Percentiles rank a stretch among this genome's conserved stretches.
These are phyloP conservation scores for Deinandra increscens DNA, from an alignment of 129 eudicot genomes.

Conservation along the genomic window DNA sequence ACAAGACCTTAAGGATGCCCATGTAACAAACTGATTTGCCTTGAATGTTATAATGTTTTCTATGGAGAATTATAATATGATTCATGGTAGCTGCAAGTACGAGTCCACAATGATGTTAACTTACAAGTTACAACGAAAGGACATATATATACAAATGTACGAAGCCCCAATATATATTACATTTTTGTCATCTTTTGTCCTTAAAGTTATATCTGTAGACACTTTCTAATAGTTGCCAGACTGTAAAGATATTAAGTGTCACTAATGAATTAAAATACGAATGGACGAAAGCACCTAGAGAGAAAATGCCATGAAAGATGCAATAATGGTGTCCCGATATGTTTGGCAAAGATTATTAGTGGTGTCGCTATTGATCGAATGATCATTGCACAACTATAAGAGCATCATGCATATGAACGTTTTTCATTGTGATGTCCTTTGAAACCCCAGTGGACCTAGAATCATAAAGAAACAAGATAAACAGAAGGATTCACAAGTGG, in stretches of 20 bases:
- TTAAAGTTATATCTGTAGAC: slow-evolving; percentile 9
- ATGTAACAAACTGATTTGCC: slow-evolving; percentile 4
- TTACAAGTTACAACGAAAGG: neutral
- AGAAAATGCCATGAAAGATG: slow-evolving; percentile 32
- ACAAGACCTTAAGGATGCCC: neutral
- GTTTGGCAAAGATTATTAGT: slow-evolving; percentile 40
- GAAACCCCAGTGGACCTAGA: slow-evolving; percentile 35
- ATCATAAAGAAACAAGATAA: slow-evolving; percentile 35
- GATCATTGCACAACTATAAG: slow-evolving; percentile 34
- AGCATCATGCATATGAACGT: slow-evolving; percentile 29
- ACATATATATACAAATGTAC: slow-evolving; percentile 16
- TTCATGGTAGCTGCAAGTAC: slow-evolving; percentile 8
- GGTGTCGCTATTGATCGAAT: slow-evolving; percentile 34
- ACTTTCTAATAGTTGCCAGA: slow-evolving; percentile 9
- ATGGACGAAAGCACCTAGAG: slow-evolving; percentile 27
- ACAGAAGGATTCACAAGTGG: slow-evolving; percentile 40
- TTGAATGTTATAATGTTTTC: neutral
- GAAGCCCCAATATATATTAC: neutral
- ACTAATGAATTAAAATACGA: neutral
- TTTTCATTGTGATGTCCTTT: slow-evolving; percentile 29
- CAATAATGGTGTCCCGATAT: slow-evolving; percentile 46
- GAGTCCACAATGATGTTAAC: slow-evolving; percentile 12
- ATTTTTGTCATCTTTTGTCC: slow-evolving; percentile 1
- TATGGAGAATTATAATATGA: neutral
- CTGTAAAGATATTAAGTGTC: slow-evolving; percentile 6